Conservation (phyloP, 2,329 filamentous ascomycete genomes). For the Aspergillus ustus region DNA sequence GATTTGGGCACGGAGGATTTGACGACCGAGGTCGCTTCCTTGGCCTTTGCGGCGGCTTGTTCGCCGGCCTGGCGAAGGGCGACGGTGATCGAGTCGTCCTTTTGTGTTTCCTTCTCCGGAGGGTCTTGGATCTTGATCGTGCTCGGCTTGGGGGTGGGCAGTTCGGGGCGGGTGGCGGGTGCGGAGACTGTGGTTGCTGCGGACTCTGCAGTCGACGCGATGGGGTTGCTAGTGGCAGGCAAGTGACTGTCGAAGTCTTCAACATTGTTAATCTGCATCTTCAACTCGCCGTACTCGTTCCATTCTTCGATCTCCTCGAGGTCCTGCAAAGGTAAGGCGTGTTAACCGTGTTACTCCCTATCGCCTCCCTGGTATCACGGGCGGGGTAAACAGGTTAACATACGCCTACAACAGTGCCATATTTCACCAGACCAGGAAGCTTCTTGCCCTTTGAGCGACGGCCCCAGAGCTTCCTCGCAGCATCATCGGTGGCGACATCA, state of each 20-base stretch:
- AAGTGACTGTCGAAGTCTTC: constrained; percentile 38
- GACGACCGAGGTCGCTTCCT: constrained; percentile 31
- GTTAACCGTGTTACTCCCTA: constrained; percentile 17
- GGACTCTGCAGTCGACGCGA: constrained; percentile 24
- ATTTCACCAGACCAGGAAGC: constrained; percentile 85
- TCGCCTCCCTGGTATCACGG: background rate
- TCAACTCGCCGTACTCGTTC: constrained; percentile 98
- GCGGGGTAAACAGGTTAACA: constrained; percentile 43
- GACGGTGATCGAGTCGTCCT: constrained; percentile 43
- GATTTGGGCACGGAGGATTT: constrained; percentile 18
- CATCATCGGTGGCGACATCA: constrained; percentile 87
- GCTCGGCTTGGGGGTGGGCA: constrained; percentile 34
- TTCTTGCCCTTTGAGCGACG: constrained; percentile 84
- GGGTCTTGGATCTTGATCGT: constrained; percentile 50
- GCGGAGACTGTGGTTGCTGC: constrained; percentile 31
- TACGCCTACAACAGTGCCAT: constrained; percentile 83
- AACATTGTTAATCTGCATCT: constrained; percentile 70
- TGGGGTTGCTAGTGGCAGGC: constrained; percentile 34
- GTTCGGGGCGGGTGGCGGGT: constrained; percentile 29
- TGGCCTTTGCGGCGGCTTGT: constrained; percentile 45
- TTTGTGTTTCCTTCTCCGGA: constrained; percentile 40
- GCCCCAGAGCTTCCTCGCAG: constrained; percentile 86
- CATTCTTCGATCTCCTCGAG: constrained; percentile 94
- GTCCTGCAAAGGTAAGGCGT: constrained; percentile 62
- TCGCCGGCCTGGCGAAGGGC: constrained; percentile 51